Conservation (phyloP, 192 early-diverging fungal genomes). For the Backusella parvicylindrica region DNA sequence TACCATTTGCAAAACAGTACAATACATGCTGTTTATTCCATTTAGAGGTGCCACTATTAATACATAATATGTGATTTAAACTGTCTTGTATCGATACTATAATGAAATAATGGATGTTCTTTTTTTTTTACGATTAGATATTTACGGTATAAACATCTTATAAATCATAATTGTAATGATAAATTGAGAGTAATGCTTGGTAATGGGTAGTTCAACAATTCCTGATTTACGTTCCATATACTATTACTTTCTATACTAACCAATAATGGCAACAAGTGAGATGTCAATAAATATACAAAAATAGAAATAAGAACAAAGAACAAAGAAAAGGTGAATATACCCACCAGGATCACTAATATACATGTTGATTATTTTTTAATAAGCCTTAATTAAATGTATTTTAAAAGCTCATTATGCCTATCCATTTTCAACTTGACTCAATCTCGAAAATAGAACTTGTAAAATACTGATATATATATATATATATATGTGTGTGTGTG, state of each 20-base stretch:
- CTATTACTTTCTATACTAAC: neutral
- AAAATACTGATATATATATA: neutral
- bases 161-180: neutral
- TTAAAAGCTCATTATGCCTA: no score
- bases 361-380: neutral
- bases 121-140: no score
- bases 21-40: neutral
- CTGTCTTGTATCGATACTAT: neutral
- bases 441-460: neutral
- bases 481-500: no score
- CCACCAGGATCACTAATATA: neutral
- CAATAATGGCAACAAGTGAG: neutral
- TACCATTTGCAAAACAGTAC: no score
- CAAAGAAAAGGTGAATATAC: neutral
- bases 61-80: neutral
- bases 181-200: neutral
- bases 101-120: neutral
- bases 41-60: neutral
- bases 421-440: neutral
- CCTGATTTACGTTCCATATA: neutral
- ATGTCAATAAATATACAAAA: neutral
- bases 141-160: neutral
- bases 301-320: neutral
- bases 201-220: neutral
- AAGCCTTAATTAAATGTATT: neutral